Conservation (phyloP, 257 asterid species). For the Solanum appendiculatum region DNA sequence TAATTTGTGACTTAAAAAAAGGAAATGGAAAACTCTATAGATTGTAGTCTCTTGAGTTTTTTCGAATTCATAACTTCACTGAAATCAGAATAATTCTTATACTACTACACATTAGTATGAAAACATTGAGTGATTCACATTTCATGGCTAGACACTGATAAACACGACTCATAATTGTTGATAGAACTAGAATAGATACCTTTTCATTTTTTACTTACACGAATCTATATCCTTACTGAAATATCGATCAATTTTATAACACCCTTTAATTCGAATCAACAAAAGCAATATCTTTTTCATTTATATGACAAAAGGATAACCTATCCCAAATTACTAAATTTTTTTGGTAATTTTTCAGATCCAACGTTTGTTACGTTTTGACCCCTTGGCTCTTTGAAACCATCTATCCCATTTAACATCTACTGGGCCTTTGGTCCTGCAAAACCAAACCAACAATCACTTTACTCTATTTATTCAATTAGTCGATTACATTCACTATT, state of each 20-base stretch:
- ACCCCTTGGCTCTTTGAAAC: constrained; percentile 80
- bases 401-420: constrained; percentile 78
- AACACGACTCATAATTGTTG: neutral
- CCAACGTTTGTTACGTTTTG: constrained; percentile 64
- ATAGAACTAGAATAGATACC: neutral
- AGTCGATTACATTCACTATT: neutral
- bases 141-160: neutral
- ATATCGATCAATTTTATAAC: neutral
- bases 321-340: no score
- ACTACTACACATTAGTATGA: neutral
- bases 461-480: neutral
- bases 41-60: no score
- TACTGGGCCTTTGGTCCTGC: constrained; percentile 66
- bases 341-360: constrained; percentile 14
- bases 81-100: no score
- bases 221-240: neutral
- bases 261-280: neutral
- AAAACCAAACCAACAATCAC: neutral
- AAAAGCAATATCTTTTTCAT: neutral
- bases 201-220: neutral
- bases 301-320: neutral
- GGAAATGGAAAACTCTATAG: no score
- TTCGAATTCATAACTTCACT: neutral
- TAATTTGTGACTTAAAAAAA: no score
- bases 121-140: neutral